A percentile compares a stretch with the other conserved stretches of the same genome.
These are phyloP conservation scores for Chenopodium suecicum DNA, from an alignment of 148 eudicot species.

Conservation along the genomic window DNA sequence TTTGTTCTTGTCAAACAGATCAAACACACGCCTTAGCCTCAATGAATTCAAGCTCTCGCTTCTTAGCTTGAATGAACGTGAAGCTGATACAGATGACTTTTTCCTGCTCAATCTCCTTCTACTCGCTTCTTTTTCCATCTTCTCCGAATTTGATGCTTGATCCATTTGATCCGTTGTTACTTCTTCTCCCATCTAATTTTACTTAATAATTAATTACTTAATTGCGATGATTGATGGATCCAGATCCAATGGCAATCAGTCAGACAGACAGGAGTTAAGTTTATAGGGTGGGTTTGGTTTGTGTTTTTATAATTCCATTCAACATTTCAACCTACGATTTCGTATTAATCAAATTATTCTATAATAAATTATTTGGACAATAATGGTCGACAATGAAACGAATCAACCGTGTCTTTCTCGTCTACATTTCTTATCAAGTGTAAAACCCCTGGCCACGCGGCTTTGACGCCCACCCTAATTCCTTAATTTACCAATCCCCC, in stretches of 20 bases:
- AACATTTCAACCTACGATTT: too few species aligned
- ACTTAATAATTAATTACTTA: too few species aligned
- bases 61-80: constrained; percentile 59
- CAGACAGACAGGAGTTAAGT: too few species aligned
- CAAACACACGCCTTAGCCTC: constrained; percentile 74
- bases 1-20: constrained; percentile 72
- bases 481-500: too few species aligned
- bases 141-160: neutral
- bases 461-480: neutral
- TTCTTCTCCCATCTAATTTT: neutral
- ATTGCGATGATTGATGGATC: neutral
- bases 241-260: neutral
- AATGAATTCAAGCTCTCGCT: constrained; percentile 67
- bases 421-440: too few species aligned
- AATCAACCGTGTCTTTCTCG: neutral
- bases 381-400: neutral
- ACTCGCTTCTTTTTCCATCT: neutral
- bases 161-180: neutral
- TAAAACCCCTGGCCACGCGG: neutral
- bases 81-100: neutral
- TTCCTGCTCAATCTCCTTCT: neutral
- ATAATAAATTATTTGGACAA: too few species aligned
- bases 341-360: too few species aligned
- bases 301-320: neutral
- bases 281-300: neutral